These are phyloP conservation scores for Coprinellus aureogranulatus DNA, from an alignment of 768 basidiomycete genomes.

Conservation along the genomic window DNA sequence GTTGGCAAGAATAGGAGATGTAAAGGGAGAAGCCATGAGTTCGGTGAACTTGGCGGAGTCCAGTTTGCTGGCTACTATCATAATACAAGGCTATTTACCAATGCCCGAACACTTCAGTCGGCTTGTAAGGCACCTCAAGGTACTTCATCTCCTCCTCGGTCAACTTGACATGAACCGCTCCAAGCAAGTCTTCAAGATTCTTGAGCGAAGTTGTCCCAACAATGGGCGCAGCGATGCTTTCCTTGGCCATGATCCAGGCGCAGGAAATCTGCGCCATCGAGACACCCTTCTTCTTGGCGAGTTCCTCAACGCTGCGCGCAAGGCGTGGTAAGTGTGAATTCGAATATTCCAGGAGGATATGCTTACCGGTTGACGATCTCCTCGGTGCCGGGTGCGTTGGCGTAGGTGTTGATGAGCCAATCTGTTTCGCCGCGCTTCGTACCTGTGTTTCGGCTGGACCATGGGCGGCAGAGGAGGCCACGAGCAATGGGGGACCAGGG, in stretches of 20 bases:
- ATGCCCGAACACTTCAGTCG: conserved; percentile 6
- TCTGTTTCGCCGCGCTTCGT: conserved; percentile 42
- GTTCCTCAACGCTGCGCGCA: conserved; percentile 44
- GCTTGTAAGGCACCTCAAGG: conserved; percentile 24
- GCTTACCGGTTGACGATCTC: conserved; percentile 38
- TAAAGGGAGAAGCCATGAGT: too few relatives aligned
- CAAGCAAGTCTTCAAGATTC: conserved; percentile 52
- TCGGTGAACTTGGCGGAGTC: too few relatives aligned
- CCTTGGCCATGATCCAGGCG: conserved; percentile 49
- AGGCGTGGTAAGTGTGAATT: neutral
- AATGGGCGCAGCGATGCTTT: conserved; percentile 54
- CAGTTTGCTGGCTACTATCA: too few relatives aligned
- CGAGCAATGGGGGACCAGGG: conserved; percentile 60
- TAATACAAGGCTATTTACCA: too few relatives aligned
- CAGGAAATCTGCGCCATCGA: conserved; percentile 57
- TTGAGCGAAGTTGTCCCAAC: conserved; percentile 50
- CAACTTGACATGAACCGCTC: conserved; percentile 24
- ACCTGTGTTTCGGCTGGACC: conserved; percentile 22
- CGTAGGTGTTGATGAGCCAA: conserved; percentile 18
- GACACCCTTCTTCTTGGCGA: conserved; percentile 49
- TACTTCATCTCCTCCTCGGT: conserved; percentile 27
- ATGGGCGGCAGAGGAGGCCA: conserved; percentile 50
- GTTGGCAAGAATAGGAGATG: too few relatives aligned
- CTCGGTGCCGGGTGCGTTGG: conserved; percentile 23
- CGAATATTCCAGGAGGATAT: neutral